Percentiles rank a stretch among this genome's conserved stretches.
Evolutionary conservation across 345 rosid genomes (phyloP).

Genomic region (Capsella bursapastoris): DNA sequence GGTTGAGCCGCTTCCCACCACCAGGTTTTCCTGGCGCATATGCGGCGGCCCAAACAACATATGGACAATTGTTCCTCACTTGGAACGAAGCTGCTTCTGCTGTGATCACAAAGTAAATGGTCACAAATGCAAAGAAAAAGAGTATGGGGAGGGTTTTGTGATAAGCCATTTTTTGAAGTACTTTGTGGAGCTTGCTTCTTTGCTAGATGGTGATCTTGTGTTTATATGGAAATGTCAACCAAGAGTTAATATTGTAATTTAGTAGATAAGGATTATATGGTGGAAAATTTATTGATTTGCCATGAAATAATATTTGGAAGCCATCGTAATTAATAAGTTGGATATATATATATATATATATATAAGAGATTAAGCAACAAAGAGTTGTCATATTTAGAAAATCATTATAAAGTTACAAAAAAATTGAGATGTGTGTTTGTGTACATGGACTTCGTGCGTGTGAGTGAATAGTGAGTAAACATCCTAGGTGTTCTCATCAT

Average conservation of each 20-base stretch:
- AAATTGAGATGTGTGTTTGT: no score
- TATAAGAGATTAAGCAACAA: no score
- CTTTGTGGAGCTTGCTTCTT: conserved; percentile 2
- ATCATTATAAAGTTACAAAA: no score
- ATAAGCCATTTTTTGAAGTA: conserved; percentile 22
- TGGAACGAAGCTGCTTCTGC: conserved; percentile 24
- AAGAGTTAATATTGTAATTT: not conserved
- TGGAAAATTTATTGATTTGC: not conserved
- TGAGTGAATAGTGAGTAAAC: no score
- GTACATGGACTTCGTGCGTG: no score
- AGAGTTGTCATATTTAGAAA: no score
- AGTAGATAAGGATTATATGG: not conserved
- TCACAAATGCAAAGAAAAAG: conserved; percentile 27
- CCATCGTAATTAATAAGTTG: not conserved
- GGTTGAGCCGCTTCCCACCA: conserved; percentile 44
- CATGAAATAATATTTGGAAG: not conserved
- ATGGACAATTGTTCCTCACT: conserved; percentile 44
- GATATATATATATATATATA: no score
- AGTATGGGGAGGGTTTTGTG: conserved; percentile 13
- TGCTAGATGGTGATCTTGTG: not conserved
- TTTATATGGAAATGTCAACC: conserved; percentile 13
- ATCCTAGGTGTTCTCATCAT: no score
- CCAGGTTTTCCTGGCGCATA: conserved; percentile 43
- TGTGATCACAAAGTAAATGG: conserved; percentile 13
- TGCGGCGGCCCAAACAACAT: conserved; percentile 52